Evolutionary conservation across 78 protist species (phyloP).

Genomic region (Dictyostelium capitatum): DNA sequence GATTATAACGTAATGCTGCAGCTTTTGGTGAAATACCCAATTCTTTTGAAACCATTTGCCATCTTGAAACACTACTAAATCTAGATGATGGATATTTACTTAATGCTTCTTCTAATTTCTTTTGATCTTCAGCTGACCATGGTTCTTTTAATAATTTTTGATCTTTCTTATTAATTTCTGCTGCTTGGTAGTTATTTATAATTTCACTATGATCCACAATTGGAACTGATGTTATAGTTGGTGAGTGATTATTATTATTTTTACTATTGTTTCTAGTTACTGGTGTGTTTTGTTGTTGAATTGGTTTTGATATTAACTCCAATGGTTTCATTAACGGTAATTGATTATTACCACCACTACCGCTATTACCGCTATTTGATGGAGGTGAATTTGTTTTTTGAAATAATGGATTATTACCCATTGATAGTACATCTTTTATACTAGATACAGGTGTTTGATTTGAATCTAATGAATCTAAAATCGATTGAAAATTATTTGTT

Average conservation of each 20-base stretch:
- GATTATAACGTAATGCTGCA: conserved; percentile 72
- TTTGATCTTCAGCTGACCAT: conserved; percentile 61
- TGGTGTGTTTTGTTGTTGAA: not conserved
- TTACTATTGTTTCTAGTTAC: not conserved
- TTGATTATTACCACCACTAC: not conserved
- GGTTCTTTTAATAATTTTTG: conserved; percentile 56
- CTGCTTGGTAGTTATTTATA: not conserved
- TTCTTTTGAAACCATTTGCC: conserved; percentile 74
- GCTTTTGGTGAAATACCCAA: conserved; percentile 69
- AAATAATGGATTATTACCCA: conserved; percentile 10
- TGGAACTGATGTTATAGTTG: not conserved
- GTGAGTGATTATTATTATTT: not conserved
- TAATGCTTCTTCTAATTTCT: conserved; percentile 56
- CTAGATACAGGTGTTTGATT: not conserved
- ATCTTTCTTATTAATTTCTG: conserved; percentile 40
- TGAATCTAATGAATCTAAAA: conserved; percentile 33
- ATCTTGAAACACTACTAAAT: conserved; percentile 66
- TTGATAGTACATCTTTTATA: conserved; percentile 9
- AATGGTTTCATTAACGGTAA: conserved; percentile 1
- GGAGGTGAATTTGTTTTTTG: not conserved
- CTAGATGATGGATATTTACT: conserved; percentile 56
- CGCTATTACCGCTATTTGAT: not conserved
- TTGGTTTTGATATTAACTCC: not conserved
- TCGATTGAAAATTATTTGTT: not conserved
- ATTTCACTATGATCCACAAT: not conserved